phyloP scores from a whole-genome alignment of 2,329 filamentous ascomycete genomes.

The Cryphonectria naterciae region DNA sequence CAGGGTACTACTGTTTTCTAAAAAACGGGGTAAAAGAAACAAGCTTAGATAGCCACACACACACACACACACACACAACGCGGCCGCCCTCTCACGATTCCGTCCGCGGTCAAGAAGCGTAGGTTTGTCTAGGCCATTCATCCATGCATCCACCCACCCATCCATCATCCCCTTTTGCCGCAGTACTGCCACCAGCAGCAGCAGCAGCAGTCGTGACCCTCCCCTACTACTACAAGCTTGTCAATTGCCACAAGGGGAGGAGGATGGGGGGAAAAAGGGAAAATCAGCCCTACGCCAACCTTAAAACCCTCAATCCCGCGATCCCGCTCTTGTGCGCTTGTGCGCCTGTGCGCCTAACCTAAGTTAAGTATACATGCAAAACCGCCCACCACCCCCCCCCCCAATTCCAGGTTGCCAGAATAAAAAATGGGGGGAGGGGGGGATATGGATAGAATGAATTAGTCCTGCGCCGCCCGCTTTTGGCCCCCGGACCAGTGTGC shows the following conservation, averaged over 20 bases:
- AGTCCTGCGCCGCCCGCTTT: background rate
- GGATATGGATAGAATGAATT: too few relatives aligned
- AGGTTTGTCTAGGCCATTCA: background rate
- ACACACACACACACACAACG: background rate
- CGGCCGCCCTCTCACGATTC: conserved; percentile 6
- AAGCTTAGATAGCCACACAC: conserved; percentile 14
- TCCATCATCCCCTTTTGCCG: background rate
- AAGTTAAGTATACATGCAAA: background rate
- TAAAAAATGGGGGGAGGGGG: background rate
- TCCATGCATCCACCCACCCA: background rate
- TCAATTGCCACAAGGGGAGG: too few relatives aligned
- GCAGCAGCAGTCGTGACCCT: too few relatives aligned
- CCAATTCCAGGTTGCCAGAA: conserved; percentile 4
- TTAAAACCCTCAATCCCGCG: conserved; percentile 6
- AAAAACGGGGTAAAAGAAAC: background rate
- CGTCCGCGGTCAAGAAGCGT: background rate
- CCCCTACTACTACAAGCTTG: background rate
- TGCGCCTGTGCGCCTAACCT: background rate
- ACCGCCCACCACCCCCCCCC: background rate
- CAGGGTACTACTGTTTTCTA: background rate
- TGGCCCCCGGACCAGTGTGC: conserved; percentile 21
- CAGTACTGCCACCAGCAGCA: too few relatives aligned
- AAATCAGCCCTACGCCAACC: conserved; percentile 24
- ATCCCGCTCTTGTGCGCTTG: background rate
- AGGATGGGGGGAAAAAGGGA: background rate